Evolutionary conservation across 371 early-diverging fungal genomes (phyloP).

Genomic region (Choanephora cucurbitarum): DNA sequence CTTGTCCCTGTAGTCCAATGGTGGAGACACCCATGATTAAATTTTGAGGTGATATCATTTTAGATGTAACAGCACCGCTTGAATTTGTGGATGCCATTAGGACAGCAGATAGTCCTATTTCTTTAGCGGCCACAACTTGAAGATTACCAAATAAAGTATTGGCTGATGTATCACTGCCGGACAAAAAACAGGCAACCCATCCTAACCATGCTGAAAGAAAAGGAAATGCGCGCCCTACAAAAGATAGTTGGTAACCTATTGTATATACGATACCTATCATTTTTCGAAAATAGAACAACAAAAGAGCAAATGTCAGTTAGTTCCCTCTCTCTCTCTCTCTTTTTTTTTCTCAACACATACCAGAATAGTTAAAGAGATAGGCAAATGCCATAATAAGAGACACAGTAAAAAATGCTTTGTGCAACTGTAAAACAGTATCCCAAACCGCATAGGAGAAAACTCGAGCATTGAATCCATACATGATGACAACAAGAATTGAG

Average conservation of each 20-base stretch:
- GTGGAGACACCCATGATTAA: slow-evolving; percentile 46
- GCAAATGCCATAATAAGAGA: slow-evolving; percentile 50
- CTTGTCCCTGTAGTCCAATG: slow-evolving; percentile 46
- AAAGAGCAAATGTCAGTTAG: neutral
- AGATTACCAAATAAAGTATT: slow-evolving; percentile 47
- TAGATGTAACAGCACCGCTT: slow-evolving; percentile 39
- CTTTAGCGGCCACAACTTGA: slow-evolving; percentile 43
- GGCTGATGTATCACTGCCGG: slow-evolving; percentile 47
- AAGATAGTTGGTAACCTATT: slow-evolving; percentile 39
- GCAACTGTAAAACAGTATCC: slow-evolving; percentile 36
- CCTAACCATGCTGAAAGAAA: slow-evolving; percentile 48
- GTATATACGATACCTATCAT: slow-evolving; percentile 45
- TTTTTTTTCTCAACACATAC: slow-evolving; percentile 7
- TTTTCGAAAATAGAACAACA: neutral
- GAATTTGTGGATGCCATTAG: slow-evolving; percentile 47
- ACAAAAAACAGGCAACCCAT: slow-evolving; percentile 49
- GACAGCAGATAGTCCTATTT: slow-evolving; percentile 42
- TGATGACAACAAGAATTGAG: slow-evolving; percentile 24
- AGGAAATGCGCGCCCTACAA: slow-evolving; percentile 44
- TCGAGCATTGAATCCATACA: slow-evolving; percentile 21
- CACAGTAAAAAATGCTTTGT: slow-evolving; percentile 40
- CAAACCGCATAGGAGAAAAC: slow-evolving; percentile 22
- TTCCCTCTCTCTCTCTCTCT: neutral
- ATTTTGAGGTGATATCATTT: slow-evolving; percentile 51
- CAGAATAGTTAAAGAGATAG: slow-evolving; percentile 47